Evolutionary conservation across 768 basidiomycete species (phyloP), one percentile per base, ranked within the genome.

Genomic region (Boletellus ananiceps): DNA sequence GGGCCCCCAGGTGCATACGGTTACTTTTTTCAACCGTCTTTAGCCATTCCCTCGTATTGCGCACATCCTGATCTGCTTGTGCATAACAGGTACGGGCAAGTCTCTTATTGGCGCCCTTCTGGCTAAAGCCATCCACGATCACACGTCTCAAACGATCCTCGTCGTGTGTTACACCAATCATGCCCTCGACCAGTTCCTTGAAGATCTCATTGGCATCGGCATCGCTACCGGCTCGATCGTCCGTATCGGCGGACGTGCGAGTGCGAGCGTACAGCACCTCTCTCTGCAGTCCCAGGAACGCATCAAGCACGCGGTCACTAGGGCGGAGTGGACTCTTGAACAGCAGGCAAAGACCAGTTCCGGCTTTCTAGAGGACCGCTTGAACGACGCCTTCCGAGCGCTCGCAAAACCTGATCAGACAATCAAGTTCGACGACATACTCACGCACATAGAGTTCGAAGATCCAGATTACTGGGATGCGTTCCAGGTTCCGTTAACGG

Each of bases 161-260:
- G 82, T 86, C 1, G 80, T 84, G 15, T 86, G 84, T 54, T 86
- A 79, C 52, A 88, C 85, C 1, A 88, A 88, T 49, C 86, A 88
- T 39, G 85, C 86, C 0, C 74, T 88, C 0, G 85, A 87, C 52
- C 80, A 85, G 44, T 82, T 88, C 47, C 71, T 88, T 4, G 77
- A 79, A 19, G 79, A 82, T 46, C 74, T 88, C 2, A 59, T 86
- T 2, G 71, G 73, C 16, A 80, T 81, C 27, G 83, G 81, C 0
- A 84, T 88, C 3, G 74, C 78, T 1, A 37, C 52, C 0, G 9
- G 38, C 0, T 69, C 63, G 27, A 78, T 88, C 45, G 77, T 85
- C 29, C 76, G 85, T 0, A 66, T 87, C 0, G 74, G 75, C 8
- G 76, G 84, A 9, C 84, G 84, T 52, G 74, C 76, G 0, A 80